Conservation (phyloP, 228 moss, liverwort and hornwort genomes). For the Sphagnum magellanicum region DNA sequence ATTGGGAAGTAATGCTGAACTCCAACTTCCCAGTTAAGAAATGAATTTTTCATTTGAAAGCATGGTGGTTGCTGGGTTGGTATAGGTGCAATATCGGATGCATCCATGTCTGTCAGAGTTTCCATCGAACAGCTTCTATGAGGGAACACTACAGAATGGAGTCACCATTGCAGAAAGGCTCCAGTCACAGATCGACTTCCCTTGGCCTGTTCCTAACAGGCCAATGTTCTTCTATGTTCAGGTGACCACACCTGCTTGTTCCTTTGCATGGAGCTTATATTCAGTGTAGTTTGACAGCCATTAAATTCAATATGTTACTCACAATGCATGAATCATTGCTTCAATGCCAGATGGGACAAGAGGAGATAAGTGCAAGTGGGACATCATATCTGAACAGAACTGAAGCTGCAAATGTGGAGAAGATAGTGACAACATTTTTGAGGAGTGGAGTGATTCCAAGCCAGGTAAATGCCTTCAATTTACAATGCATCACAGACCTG, state of each 20-base stretch:
- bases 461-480: constrained; percentile 38
- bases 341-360: constrained; percentile 82
- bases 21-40: no score
- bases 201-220: constrained; percentile 94
- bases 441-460: constrained; percentile 97
- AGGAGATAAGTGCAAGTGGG: constrained; percentile 99
- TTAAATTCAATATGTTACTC: no score
- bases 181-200: constrained; percentile 82
- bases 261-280: no score
- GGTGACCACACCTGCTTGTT: constrained; percentile 17
- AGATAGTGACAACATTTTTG: constrained; percentile 90
- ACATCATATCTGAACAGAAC: constrained; percentile 94
- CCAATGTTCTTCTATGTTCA: constrained; percentile 99
- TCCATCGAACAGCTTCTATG: constrained; percentile 96
- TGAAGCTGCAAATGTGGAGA: constrained; percentile 96
- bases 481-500: no score
- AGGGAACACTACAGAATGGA: constrained; percentile 97
- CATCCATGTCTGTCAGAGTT: constrained; percentile 99
- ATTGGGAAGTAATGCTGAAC: no score
- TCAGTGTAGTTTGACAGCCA: no score
- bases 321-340: not conserved
- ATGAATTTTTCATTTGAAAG: no score
- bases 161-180: constrained; percentile 80
- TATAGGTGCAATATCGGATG: constrained; percentile 99
- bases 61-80: no score